Evolutionary conservation across 768 basidiomycete species (phyloP).

Genomic region (Tephrocybe sp.): DNA sequence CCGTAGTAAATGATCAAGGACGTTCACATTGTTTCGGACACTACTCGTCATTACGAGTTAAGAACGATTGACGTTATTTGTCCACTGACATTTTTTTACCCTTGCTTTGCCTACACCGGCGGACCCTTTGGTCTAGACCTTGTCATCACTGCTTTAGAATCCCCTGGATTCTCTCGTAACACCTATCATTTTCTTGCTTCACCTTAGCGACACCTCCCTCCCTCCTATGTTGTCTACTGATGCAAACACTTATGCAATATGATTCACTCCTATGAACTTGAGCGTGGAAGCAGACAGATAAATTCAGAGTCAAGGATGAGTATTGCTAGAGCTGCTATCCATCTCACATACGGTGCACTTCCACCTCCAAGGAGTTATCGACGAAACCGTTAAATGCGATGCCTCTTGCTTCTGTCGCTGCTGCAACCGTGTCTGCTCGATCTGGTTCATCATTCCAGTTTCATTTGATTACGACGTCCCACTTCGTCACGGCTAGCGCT

Average conservation of each 20-base stretch:
- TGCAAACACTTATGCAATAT: slow-evolving; percentile 8
- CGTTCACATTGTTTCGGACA: background rate
- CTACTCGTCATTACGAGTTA: background rate
- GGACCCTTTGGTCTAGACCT: background rate
- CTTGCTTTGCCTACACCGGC: background rate
- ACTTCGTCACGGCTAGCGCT: background rate
- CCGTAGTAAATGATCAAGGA: background rate
- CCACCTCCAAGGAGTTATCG: too few species aligned
- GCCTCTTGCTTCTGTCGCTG: background rate
- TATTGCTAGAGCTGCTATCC: too few species aligned
- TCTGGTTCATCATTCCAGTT: background rate
- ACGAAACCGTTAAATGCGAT: too few species aligned
- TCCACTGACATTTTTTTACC: background rate
- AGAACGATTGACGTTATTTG: background rate
- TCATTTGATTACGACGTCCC: background rate
- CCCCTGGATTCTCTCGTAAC: background rate
- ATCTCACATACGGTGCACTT: too few species aligned
- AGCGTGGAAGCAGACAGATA: too few species aligned
- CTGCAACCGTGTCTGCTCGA: background rate
- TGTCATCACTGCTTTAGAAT: background rate
- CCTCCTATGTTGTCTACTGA: background rate
- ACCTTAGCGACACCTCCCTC: slow-evolving; percentile 7
- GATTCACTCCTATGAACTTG: too few species aligned
- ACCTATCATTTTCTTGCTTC: slow-evolving; percentile 2
- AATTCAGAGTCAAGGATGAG: too few species aligned